Evolutionary conservation across 2,329 filamentous ascomycete genomes (phyloP).

Genomic region (Aspergillus clavatus): DNA sequence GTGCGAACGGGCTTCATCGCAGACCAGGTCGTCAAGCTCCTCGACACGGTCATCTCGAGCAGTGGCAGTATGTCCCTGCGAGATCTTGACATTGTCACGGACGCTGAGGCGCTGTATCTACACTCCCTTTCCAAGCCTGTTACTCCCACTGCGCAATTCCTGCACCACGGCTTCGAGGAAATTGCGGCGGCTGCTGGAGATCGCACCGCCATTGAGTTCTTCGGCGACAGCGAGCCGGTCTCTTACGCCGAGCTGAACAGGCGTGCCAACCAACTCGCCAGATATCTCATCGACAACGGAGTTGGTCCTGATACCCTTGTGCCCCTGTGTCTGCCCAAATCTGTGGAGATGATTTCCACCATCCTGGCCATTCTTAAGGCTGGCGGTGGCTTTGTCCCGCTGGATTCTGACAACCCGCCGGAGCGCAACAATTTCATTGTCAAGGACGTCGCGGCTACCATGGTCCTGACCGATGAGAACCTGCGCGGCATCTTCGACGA

Average conservation of each 20-base stretch:
- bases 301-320: constrained; percentile 4
- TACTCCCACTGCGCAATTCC: not conserved
- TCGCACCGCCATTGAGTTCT: constrained; percentile 3
- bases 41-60: not conserved
- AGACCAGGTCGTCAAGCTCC: not conserved
- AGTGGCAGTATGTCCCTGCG: not conserved
- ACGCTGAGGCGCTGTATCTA: not conserved
- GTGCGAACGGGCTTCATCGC: not conserved
- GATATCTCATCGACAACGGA: constrained; percentile 3
- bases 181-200: not conserved
- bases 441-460: constrained; percentile 5
- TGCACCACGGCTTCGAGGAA: not conserved
- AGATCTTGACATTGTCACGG: not conserved
- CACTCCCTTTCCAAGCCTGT: not conserved
- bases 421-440: constrained; percentile 11
- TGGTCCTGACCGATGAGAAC: constrained; percentile 2
- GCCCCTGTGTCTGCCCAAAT: constrained; percentile 9
- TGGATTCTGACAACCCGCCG: constrained; percentile 11
- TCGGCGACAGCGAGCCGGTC: not conserved
- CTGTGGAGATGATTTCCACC: constrained; percentile 6
- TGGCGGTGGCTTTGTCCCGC: constrained; percentile 9
- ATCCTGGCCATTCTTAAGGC: constrained; percentile 12
- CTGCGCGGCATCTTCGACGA: constrained; percentile 1
- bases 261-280: constrained; percentile 3
- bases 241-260: constrained; percentile 2